Percentiles rank a stretch among this genome's conserved stretches.
phyloP scores from a whole-genome alignment of 805 yeast genomes.

The Saturnispora dispora region DNA sequence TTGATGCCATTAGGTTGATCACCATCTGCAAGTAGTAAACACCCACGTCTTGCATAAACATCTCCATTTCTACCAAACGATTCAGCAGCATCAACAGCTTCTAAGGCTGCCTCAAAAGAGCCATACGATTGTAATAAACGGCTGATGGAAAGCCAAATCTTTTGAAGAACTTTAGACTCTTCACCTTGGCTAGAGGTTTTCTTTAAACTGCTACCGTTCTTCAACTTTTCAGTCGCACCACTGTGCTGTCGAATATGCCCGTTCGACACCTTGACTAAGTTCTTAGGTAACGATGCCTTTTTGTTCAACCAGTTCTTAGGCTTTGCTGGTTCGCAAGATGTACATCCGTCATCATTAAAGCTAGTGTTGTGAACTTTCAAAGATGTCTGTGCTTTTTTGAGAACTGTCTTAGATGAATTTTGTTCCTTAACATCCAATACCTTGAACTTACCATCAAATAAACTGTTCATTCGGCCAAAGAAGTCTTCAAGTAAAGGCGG shows the following conservation, averaged over 20 bases:
- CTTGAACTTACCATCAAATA: conserved; percentile 15
- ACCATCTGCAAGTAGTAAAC: conserved; percentile 3
- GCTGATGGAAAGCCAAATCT: conserved; percentile 69
- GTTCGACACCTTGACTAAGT: not conserved
- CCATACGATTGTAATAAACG: conserved; percentile 52
- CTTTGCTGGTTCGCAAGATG: conserved; percentile 10
- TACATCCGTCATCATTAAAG: conserved; percentile 4
- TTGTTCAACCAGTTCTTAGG: not conserved
- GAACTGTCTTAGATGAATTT: not conserved
- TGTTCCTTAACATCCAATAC: not conserved
- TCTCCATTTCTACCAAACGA: not conserved
- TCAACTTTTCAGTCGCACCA: not conserved
- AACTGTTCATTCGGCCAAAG: conserved; percentile 44
- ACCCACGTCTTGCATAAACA: conserved; percentile 6
- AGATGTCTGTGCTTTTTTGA: not conserved
- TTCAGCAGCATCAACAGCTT: conserved; percentile 66
- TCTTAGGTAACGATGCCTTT: not conserved
- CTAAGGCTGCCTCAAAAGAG: conserved; percentile 50
- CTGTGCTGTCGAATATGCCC: not conserved
- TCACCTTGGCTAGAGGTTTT: not conserved
- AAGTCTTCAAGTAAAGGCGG: conserved; percentile 44
- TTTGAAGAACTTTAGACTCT: conserved; percentile 40
- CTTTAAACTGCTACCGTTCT: not conserved
- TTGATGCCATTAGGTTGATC: not conserved
- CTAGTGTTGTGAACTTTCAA: not conserved